These are phyloP conservation scores for Mycena galericulata DNA, from an alignment of 768 basidiomycete genomes.

Conservation along the genomic window DNA sequence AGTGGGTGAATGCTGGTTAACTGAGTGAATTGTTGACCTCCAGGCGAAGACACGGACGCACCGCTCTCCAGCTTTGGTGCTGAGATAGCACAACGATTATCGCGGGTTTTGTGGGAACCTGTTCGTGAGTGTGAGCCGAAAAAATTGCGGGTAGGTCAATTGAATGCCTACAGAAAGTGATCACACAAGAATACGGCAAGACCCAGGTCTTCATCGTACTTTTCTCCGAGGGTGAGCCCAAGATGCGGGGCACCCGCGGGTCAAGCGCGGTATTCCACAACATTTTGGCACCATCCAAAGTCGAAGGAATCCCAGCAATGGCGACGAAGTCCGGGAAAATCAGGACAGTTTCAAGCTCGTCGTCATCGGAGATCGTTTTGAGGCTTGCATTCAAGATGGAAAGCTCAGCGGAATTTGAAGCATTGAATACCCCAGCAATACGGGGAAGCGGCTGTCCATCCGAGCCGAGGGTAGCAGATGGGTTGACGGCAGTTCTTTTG, in stretches of 20 bases:
- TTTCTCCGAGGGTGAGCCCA: slow-evolving; percentile 58
- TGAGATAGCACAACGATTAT: slow-evolving; percentile 90
- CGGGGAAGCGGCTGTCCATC: slow-evolving; percentile 39
- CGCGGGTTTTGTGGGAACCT: slow-evolving; percentile 95
- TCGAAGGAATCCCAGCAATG: slow-evolving; percentile 76
- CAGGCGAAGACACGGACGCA: slow-evolving; percentile 53
- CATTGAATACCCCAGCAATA: slow-evolving; percentile 69
- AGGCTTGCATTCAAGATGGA: slow-evolving; percentile 90
- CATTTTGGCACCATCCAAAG: slow-evolving; percentile 70
- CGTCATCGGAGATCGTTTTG: slow-evolving; percentile 71
- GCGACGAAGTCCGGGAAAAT: slow-evolving; percentile 95
- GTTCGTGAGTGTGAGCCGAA: slow-evolving; percentile 6
- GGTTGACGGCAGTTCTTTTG: slow-evolving; percentile 30
- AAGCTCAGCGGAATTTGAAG: slow-evolving; percentile 65
- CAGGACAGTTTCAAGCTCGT: slow-evolving; percentile 82
- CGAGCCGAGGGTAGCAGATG: slow-evolving; percentile 37
- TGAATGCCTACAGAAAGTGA: slow-evolving; percentile 93
- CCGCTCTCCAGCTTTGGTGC: slow-evolving; percentile 86
- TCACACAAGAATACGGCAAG: slow-evolving; percentile 90
- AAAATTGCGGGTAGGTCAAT: not conserved
- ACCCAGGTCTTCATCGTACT: slow-evolving; percentile 75
- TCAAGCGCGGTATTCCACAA: slow-evolving; percentile 76
- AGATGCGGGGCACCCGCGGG: slow-evolving; percentile 63
- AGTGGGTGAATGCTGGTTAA: slow-evolving; percentile 67
- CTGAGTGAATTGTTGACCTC: not conserved